Percentiles rank a stretch among this genome's conserved stretches.
These are phyloP conservation scores for Claviceps pusilla DNA, from an alignment of 2,329 filamentous ascomycete species.

Conservation along the genomic window DNA sequence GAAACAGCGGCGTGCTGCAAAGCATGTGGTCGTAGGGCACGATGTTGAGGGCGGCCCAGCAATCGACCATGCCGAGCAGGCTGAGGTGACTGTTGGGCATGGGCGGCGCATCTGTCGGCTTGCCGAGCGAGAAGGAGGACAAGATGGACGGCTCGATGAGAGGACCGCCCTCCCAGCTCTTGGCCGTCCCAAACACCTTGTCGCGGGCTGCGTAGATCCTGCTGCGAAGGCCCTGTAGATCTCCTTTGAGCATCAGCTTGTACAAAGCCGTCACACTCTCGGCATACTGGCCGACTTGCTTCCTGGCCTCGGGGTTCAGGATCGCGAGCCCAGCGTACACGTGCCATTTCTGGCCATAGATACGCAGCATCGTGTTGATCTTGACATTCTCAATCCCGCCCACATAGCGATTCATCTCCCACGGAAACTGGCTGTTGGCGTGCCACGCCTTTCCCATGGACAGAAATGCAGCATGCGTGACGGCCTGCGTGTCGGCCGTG, in stretches of 20 bases:
- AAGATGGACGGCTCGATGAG: constrained; percentile 72
- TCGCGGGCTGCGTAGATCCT: constrained; percentile 52
- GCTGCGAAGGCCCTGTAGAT: constrained; percentile 55
- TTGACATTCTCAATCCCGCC: constrained; percentile 98
- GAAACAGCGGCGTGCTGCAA: constrained; percentile 92
- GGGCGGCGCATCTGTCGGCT: constrained; percentile 38
- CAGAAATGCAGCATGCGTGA: constrained; percentile 92
- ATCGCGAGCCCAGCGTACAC: constrained; percentile 96
- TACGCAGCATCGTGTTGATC: constrained; percentile 93
- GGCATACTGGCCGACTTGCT: constrained; percentile 91
- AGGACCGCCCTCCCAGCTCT: constrained; percentile 45
- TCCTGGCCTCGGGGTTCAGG: constrained; percentile 79
- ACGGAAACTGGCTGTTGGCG: constrained; percentile 87
- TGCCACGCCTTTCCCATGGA: constrained; percentile 98
- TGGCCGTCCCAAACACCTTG: constrained; percentile 60
- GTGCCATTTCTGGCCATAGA: constrained; percentile 98
- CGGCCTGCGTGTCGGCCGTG: constrained; percentile 93
- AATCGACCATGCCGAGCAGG: constrained; percentile 92
- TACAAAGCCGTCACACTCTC: constrained; percentile 83
- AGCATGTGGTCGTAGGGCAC: constrained; percentile 99
- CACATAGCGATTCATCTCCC: constrained; percentile 90
- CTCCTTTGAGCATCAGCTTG: constrained; percentile 88
- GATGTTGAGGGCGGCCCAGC: constrained; percentile 87
- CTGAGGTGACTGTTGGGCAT: constrained; percentile 88
- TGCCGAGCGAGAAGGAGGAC: constrained; percentile 74